Percentiles rank a stretch among this genome's conserved stretches.
phyloP scores from a whole-genome alignment of 306 rosid species.

The Dicorynia guianensis region DNA sequence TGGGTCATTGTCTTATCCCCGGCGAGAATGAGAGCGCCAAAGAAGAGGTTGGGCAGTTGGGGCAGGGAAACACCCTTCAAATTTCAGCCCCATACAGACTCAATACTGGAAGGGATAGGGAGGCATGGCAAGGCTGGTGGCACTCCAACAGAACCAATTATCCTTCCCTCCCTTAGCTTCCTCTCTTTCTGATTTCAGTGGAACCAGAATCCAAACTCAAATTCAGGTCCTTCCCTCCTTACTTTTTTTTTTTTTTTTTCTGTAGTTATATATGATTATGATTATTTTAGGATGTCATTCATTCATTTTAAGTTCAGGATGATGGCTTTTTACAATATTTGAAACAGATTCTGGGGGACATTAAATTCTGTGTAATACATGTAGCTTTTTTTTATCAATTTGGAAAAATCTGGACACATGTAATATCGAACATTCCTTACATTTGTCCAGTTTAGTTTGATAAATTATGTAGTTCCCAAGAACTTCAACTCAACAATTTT shows the following conservation, averaged over 20 bases:
- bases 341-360: neutral
- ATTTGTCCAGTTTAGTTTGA: neutral
- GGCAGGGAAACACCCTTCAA: slow-evolving; percentile 32
- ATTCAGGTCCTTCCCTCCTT: slow-evolving; percentile 65
- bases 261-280: neutral
- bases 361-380: slow-evolving; percentile 2
- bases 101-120: slow-evolving; percentile 12
- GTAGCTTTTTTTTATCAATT: too few species aligned
- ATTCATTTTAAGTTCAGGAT: too few species aligned
- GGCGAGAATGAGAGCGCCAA: slow-evolving; percentile 46
- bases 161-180: slow-evolving; percentile 85
- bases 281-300: neutral
- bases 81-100: slow-evolving; percentile 35
- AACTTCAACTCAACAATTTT: neutral
- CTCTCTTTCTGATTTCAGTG: slow-evolving; percentile 82
- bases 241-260: neutral
- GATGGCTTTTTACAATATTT: too few species aligned
- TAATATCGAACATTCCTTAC: neutral
- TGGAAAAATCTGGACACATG: too few species aligned
- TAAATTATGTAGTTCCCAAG: neutral
- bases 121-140: slow-evolving; percentile 78
- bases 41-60: slow-evolving; percentile 43
- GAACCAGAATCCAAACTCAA: slow-evolving; percentile 74
- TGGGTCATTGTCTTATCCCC: slow-evolving; percentile 76
- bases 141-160: slow-evolving; percentile 66